Evolutionary conservation across 176 grass and related monocot genomes (phyloP), one percentile per base, ranked within the genome.

Genomic region (Ananas comosus): DNA sequence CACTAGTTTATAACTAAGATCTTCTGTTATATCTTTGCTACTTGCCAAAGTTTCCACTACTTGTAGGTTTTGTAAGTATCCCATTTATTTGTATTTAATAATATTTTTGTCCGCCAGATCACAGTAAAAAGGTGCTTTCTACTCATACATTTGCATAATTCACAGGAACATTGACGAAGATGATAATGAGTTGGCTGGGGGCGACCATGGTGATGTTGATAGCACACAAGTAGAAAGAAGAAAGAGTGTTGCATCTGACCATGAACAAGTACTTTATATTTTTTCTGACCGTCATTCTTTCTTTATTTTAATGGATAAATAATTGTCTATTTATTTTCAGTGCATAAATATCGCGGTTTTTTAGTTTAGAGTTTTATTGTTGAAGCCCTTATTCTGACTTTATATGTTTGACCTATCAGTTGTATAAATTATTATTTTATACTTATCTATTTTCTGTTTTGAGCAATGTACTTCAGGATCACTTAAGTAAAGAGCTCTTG

Each of bases 151-250:
- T 76, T 14, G 11, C 22, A 17, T 23, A 28, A 58, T 67, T 83
- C 70, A 78, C 75, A 97, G 93, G 78, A 87, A 92, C 48, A 89
- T 90, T 49, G 86, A 87, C 2, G 86, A 76, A 63, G 89, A 87
- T 64, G 86, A 86, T 79, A 79, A 79, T 53, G 76, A 73, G 69
- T 83, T 78, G 73, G 86, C 68, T 66, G 74, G 74, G 16, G 79
- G 73, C 77, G 85, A 83, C 74, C 82, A 75, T n/a, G 67, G 76
- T 3, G 59, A 68, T 18, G 69, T 64, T 72, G 75, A 76, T 79
- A 83, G 51, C 13, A 70, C 86, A 72, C 27, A 63, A 79, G 67
- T 25, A 65, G 86, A 81, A 64, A 51, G 57, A 59, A 76, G 64
- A 81, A 68, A 56, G 66, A 70, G 51, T 72, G 70, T 75, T 68